Evolutionary conservation across 352 stramenopile species (phyloP).

Genomic region (Labyrinthula sp.): DNA sequence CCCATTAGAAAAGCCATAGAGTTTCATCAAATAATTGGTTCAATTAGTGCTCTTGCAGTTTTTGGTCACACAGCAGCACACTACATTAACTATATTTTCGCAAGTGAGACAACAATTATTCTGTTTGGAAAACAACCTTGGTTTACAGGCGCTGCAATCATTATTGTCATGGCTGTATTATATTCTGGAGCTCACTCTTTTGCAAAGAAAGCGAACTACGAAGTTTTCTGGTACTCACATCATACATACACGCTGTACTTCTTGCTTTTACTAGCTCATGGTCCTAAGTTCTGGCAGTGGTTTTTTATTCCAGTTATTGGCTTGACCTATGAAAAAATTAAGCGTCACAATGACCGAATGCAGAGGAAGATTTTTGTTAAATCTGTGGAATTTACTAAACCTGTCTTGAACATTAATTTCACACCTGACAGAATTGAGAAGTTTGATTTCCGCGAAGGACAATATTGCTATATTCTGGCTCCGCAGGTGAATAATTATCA

Average conservation of each 20-base stretch:
- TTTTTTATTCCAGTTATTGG: slow-evolving; percentile 28
- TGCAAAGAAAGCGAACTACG: slow-evolving; percentile 33
- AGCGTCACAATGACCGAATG: slow-evolving; percentile 20
- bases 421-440: slow-evolving; percentile 29
- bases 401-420: slow-evolving; percentile 36
- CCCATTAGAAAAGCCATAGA: slow-evolving; percentile 36
- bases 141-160: slow-evolving; percentile 34
- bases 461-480: slow-evolving; percentile 37
- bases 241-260: slow-evolving; percentile 35
- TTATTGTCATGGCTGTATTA: slow-evolving; percentile 35
- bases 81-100: slow-evolving; percentile 33
- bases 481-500: slow-evolving; percentile 31
- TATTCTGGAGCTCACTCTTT: slow-evolving; percentile 31
- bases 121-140: slow-evolving; percentile 31
- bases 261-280: slow-evolving; percentile 32
- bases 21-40: slow-evolving; percentile 38
- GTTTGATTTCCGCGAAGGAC: slow-evolving; percentile 37
- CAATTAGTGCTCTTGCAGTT: slow-evolving; percentile 31
- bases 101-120: slow-evolving; percentile 14
- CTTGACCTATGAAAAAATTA: slow-evolving; percentile 32
- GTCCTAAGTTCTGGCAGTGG: slow-evolving; percentile 34
- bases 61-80: slow-evolving; percentile 34
- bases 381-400: slow-evolving; percentile 34
- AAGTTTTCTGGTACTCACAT: slow-evolving; percentile 35
- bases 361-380: slow-evolving; percentile 30